A percentile compares a stretch with the other conserved stretches of the same genome.
phyloP scores from a whole-genome alignment of 306 rosid genomes.

The Quercus gilva region DNA sequence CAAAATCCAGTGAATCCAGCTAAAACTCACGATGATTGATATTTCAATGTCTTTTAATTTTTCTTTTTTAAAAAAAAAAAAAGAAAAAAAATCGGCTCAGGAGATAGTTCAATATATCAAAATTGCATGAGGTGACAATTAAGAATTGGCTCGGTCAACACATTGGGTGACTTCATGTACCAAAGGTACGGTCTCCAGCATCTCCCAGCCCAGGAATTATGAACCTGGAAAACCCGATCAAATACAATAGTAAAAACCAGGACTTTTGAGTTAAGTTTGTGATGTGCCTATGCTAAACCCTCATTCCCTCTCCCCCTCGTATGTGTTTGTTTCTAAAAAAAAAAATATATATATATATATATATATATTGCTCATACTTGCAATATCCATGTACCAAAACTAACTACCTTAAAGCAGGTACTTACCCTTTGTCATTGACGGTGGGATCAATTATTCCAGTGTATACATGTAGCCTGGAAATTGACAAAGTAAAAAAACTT shows the following conservation, averaged over 20 bases:
- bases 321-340: too few species aligned
- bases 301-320: too few species aligned
- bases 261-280: too few species aligned
- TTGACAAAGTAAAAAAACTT: constrained; percentile 11
- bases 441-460: constrained; percentile 85
- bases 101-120: constrained; percentile 18
- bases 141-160: background rate
- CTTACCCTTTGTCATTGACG: constrained; percentile 86
- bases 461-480: constrained; percentile 79
- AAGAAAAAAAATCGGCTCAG: too few species aligned
- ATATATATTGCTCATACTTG: background rate
- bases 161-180: constrained; percentile 45
- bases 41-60: too few species aligned
- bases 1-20: background rate
- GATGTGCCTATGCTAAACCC: too few species aligned
- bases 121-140: constrained; percentile 21
- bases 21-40: too few species aligned
- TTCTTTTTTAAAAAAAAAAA: too few species aligned
- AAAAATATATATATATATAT: too few species aligned
- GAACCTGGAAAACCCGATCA: constrained; percentile 44
- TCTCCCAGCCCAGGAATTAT: constrained; percentile 98
- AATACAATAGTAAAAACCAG: background rate
- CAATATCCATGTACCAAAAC: constrained; percentile 1
- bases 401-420: constrained; percentile 2
- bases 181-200: constrained; percentile 94